These are phyloP conservation scores for Populus hybrid DNA, from an alignment of 441 rosid genomes.

Conservation along the genomic window DNA sequence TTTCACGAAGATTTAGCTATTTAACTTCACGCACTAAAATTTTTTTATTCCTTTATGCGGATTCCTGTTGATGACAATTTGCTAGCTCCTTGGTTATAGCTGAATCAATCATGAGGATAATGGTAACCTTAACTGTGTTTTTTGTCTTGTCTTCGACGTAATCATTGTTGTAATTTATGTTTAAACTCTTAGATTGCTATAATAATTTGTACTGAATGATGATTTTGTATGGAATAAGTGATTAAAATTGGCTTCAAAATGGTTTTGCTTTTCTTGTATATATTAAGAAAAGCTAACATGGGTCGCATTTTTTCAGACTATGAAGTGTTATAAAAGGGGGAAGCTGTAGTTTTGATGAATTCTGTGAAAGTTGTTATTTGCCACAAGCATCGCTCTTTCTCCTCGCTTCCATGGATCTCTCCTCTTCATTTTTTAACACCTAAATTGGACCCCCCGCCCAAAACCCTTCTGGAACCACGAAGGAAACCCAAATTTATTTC, in stretches of 20 bases:
- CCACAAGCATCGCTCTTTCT: slow-evolving; percentile 24
- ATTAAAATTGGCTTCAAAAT: background rate
- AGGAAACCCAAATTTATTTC: slow-evolving; percentile 52
- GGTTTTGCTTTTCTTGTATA: background rate
- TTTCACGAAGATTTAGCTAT: background rate
- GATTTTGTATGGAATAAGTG: background rate
- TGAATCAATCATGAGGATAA: background rate
- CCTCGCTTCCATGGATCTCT: slow-evolving; percentile 62
- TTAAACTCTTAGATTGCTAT: background rate
- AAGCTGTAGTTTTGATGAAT: slow-evolving; percentile 21
- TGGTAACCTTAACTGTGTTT: background rate
- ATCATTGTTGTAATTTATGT: background rate
- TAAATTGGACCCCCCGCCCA: slow-evolving; percentile 33
- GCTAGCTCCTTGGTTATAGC: background rate
- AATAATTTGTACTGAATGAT: background rate
- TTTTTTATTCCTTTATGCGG: background rate
- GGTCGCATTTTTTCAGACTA: slow-evolving; percentile 13
- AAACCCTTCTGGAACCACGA: slow-evolving; percentile 16
- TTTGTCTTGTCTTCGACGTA: background rate
- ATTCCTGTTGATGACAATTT: background rate
- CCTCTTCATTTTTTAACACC: slow-evolving; percentile 34
- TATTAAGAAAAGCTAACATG: background rate
- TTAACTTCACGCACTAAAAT: background rate
- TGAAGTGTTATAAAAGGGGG: slow-evolving; percentile 7
- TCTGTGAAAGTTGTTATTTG: slow-evolving; percentile 1